Base-by-base conservation (phyloP, 352 stramenopile genomes). In the Globisporangium recalcitrans region DNA sequence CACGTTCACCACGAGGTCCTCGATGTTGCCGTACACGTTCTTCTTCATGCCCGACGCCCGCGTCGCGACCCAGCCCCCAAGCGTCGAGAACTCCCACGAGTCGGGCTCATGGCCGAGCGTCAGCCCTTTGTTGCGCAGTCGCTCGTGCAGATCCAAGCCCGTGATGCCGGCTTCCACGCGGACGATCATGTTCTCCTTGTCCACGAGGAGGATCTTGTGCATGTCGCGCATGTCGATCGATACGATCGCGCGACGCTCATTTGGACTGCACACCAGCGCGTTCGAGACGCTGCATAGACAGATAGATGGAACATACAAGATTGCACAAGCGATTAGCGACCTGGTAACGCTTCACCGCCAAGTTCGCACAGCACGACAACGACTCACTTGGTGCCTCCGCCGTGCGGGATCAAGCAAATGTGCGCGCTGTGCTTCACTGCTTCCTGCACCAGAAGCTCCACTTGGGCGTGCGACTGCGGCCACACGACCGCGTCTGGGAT, bases 31-130 rank as follows among this genome's bases (percentile, higher is more conserved):
- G 64, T 98, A 98, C 36, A 74, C 78, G 61, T 96, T 97, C 71
- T 96, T 94, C 74, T 98, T 98, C 93, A 98, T 98, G 9, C 91
- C 93, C 2, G 90, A 97, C 21, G 91, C 89, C 64, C 90, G 88
- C 3, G 91, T 98, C 0, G 93, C 91, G 44, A 98, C 84, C 90
- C 90, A 98, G 36, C 93, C 91, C 24, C 91, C 91, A 4, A 98
- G 73, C 2, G 91, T 97, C 36, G 88, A 97, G 60, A 98, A 98
- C 72, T 98, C 93, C 71, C 89, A 91, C 57, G 87, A 97, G 64
- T 98, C 91, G 0, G 93, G 93, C 60, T 98, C 89, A 64, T 98
- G 93, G 5, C 93, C 93, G 26, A 98, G 81, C 27, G 91, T 98
- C 21, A 96, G 84, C 19, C 92, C 93, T 7, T 80, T 74, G 56